These are phyloP conservation scores for Amaranthus hypochondriacus DNA, from an alignment of 148 eudicot species.

Conservation along the genomic window DNA sequence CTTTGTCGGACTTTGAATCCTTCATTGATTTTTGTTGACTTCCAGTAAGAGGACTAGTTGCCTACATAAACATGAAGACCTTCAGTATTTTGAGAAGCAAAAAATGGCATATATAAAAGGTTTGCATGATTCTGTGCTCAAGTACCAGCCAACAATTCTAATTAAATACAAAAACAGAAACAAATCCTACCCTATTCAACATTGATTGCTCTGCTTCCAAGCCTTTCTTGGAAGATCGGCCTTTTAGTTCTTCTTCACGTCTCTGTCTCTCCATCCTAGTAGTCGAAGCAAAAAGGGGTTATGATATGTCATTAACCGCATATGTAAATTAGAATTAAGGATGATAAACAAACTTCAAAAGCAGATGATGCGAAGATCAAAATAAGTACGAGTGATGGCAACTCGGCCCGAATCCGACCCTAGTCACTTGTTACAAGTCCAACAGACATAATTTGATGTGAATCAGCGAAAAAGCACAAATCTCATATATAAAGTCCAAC, in stretches of 20 bases:
- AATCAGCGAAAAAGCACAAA: too few relatives aligned
- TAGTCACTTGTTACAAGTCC: too few relatives aligned
- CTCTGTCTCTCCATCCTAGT: slow-evolving; percentile 96
- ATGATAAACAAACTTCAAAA: neutral
- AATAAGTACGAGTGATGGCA: neutral
- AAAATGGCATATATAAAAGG: neutral
- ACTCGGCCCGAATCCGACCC: too few relatives aligned
- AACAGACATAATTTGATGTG: too few relatives aligned
- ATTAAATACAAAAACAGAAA: slow-evolving; percentile 2
- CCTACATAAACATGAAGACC: slow-evolving; percentile 36
- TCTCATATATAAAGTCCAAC: too few relatives aligned
- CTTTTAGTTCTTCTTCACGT: slow-evolving; percentile 84
- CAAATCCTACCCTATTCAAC: slow-evolving; percentile 60
- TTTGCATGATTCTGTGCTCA: neutral
- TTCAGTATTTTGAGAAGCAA: slow-evolving; percentile 14
- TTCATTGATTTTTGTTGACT: slow-evolving; percentile 83
- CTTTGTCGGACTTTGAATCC: slow-evolving; percentile 45
- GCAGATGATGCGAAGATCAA: neutral
- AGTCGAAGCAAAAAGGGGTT: slow-evolving; percentile 14
- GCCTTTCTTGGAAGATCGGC: slow-evolving; percentile 70
- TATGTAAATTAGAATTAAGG: neutral
- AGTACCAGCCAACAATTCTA: neutral
- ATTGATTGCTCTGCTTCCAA: slow-evolving; percentile 74
- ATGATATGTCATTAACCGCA: neutral
- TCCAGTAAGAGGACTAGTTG: slow-evolving; percentile 91